Evolutionary conservation across 257 asterid genomes (phyloP).

Genomic region (Galeopsis tetrahit): DNA sequence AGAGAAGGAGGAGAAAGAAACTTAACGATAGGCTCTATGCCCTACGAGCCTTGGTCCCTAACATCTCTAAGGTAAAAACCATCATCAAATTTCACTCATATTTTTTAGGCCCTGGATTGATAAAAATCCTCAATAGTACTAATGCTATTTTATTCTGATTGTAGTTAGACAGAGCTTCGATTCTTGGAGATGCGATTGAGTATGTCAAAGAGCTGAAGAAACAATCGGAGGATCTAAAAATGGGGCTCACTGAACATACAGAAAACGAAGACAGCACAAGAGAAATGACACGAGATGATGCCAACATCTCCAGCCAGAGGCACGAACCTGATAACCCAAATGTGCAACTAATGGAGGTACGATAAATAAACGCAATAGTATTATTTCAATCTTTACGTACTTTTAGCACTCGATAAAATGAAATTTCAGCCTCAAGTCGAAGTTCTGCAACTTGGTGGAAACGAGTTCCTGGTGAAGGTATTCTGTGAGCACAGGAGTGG

Average conservation of each 20-base stretch:
- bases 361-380: background rate
- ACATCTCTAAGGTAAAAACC: slow-evolving; percentile 72
- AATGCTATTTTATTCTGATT: background rate
- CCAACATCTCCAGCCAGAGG: slow-evolving; percentile 33
- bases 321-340: slow-evolving; percentile 45
- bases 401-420: background rate
- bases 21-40: slow-evolving; percentile 84
- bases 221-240: slow-evolving; percentile 64
- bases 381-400: background rate
- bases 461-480: slow-evolving; percentile 82
- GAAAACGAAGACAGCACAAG: slow-evolving; percentile 55
- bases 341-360: slow-evolving; percentile 94
- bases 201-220: slow-evolving; percentile 76
- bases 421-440: slow-evolving; percentile 86
- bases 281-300: slow-evolving; percentile 19
- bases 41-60: slow-evolving; percentile 84
- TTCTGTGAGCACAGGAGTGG: slow-evolving; percentile 85
- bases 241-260: slow-evolving; percentile 72
- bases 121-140: background rate
- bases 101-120: too few species aligned
- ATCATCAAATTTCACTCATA: background rate
- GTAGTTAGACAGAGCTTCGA: slow-evolving; percentile 87
- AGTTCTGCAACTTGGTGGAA: slow-evolving; percentile 79
- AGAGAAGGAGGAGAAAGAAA: slow-evolving; percentile 89
- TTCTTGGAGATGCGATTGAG: slow-evolving; percentile 87